These are phyloP conservation scores for Tetrapisispora nanseiensis DNA, from an alignment of 805 yeast species.

Conservation along the genomic window DNA sequence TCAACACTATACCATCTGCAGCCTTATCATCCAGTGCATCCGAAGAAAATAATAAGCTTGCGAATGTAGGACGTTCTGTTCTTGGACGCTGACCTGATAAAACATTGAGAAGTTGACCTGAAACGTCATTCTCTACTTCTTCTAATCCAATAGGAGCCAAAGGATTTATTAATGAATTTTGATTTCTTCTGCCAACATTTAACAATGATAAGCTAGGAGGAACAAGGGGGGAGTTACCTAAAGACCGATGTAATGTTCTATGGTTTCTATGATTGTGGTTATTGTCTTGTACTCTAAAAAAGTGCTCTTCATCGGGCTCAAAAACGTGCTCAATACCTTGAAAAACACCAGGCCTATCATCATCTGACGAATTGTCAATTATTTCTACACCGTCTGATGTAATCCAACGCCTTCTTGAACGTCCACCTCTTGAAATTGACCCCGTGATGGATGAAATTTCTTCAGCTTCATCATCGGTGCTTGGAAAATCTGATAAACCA, in stretches of 20 bases:
- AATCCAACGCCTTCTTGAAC: conserved; percentile 24
- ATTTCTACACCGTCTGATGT: conserved; percentile 23
- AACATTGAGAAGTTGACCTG: conserved; percentile 19
- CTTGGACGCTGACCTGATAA: conserved; percentile 21
- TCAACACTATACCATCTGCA: conserved; percentile 24
- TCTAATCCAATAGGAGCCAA: conserved; percentile 28
- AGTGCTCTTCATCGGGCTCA: conserved; percentile 19
- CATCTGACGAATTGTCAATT: conserved; percentile 21
- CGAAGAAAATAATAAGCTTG: conserved; percentile 25
- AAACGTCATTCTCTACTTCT: conserved; percentile 25
- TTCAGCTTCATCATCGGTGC: conserved; percentile 27
- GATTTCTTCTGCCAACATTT: conserved; percentile 21
- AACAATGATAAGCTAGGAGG: conserved; percentile 24
- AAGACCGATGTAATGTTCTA: conserved; percentile 14
- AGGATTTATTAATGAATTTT: conserved; percentile 25
- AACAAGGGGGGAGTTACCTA: conserved; percentile 13
- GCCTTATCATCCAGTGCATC: conserved; percentile 26
- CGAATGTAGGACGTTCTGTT: conserved; percentile 19
- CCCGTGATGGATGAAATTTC: conserved; percentile 17
- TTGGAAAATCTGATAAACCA: conserved; percentile 27
- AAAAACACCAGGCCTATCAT: conserved; percentile 23
- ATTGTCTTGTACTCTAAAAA: conserved; percentile 22
- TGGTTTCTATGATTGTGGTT: conserved; percentile 15
- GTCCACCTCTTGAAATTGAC: conserved; percentile 11
- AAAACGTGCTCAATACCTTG: conserved; percentile 28